These are phyloP conservation scores for Manihot esculenta DNA, from an alignment of 441 rosid species.

Conservation along the genomic window DNA sequence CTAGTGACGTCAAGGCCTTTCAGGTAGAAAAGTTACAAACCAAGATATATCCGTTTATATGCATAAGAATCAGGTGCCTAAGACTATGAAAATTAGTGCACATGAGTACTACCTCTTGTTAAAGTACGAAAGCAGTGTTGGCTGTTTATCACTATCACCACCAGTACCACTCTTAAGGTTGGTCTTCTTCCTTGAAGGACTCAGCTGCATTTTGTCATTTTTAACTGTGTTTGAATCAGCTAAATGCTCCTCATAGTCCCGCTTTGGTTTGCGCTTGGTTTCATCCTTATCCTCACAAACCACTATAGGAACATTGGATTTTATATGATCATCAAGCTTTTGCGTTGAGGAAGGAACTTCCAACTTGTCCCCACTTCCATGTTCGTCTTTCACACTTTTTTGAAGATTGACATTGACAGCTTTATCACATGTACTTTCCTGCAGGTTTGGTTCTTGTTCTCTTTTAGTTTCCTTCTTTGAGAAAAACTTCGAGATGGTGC, in stretches of 20 bases:
- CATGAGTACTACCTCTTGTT: slow-evolving; percentile 38
- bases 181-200: slow-evolving; percentile 45
- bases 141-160: slow-evolving; percentile 40
- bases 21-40: too few relatives aligned
- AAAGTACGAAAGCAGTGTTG: slow-evolving; percentile 66
- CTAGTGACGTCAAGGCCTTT: too few relatives aligned
- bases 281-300: slow-evolving; percentile 21
- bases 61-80: background rate
- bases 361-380: slow-evolving; percentile 23
- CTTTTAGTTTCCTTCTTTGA: slow-evolving; percentile 41
- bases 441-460: slow-evolving; percentile 35
- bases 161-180: slow-evolving; percentile 30
- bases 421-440: slow-evolving; percentile 25
- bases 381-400: slow-evolving; percentile 35
- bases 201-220: slow-evolving; percentile 13
- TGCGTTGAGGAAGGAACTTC: slow-evolving; percentile 10
- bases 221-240: slow-evolving; percentile 33
- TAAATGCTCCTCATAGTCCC: slow-evolving; percentile 35
- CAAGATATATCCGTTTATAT: background rate
- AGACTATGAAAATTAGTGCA: background rate
- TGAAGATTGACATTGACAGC: slow-evolving; percentile 18
- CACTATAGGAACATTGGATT: slow-evolving; percentile 11
- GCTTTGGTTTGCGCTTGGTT: slow-evolving; percentile 34
- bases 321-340: slow-evolving; percentile 25
- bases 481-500: slow-evolving; percentile 70